These are phyloP conservation scores for Aspergillus biplanus DNA, from an alignment of 495 filamentous ascomycete species.

Conservation along the genomic window DNA sequence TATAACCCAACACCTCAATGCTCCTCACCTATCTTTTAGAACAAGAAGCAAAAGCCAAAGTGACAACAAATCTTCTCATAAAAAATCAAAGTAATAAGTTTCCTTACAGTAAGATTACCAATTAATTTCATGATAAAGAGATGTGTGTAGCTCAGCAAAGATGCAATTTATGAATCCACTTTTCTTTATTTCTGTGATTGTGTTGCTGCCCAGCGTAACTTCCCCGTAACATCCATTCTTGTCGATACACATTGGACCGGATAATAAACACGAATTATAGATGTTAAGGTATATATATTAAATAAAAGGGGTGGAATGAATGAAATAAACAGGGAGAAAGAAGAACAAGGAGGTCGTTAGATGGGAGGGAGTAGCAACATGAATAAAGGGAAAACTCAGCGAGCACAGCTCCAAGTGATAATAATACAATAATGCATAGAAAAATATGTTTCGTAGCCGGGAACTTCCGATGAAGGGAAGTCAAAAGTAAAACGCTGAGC, in stretches of 20 bases:
- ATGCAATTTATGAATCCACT: no score
- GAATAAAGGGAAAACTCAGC: background rate
- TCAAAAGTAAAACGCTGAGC: slow-evolving; percentile 1
- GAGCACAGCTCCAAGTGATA: slow-evolving; percentile 1
- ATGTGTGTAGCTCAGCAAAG: no score
- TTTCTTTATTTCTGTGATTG: background rate
- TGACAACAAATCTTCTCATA: no score
- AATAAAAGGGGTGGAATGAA: background rate
- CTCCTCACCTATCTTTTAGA: no score
- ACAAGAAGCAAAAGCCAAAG: no score
- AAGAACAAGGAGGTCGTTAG: background rate
- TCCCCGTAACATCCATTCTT: background rate
- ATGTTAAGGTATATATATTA: background rate
- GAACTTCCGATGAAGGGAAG: background rate
- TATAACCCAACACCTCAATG: background rate
- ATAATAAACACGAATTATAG: background rate
- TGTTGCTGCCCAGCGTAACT: background rate
- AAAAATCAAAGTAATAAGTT: no score
- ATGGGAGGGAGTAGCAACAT: background rate
- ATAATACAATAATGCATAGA: background rate
- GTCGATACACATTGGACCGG: background rate
- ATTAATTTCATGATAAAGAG: no score
- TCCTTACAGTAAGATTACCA: no score
- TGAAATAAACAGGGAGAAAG: no score
- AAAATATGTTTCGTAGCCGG: background rate